A percentile compares a stretch with the other conserved stretches of the same genome.
Conservation (phyloP, 257 asterid genomes). For the Euphrasia confusa region DNA sequence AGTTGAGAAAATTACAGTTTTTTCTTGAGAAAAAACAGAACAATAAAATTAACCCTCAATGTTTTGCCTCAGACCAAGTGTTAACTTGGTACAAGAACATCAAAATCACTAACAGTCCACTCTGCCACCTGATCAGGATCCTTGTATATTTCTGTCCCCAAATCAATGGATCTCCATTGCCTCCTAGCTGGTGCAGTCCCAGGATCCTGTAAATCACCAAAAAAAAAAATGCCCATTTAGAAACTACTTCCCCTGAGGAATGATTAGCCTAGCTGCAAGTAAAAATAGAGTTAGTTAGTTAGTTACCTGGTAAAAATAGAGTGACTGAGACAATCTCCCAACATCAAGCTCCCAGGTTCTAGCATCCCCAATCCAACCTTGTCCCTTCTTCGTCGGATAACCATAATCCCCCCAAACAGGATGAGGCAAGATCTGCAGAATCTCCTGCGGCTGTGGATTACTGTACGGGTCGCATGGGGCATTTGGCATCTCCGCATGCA, state of each 20-base stretch:
- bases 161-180: slow-evolving; percentile 60
- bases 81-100: slow-evolving; percentile 18
- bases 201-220: slow-evolving; percentile 51
- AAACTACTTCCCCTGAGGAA: not conserved
- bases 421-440: slow-evolving; percentile 75
- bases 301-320: slow-evolving; percentile 62
- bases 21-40: not conserved
- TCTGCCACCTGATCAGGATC: slow-evolving; percentile 68
- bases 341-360: slow-evolving; percentile 45
- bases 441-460: slow-evolving; percentile 88
- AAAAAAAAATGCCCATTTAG: not conserved
- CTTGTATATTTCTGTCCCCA: slow-evolving; percentile 67
- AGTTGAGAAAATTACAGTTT: not conserved
- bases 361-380: slow-evolving; percentile 76
- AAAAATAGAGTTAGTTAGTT: not conserved
- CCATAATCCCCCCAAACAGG: slow-evolving; percentile 81
- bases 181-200: slow-evolving; percentile 57
- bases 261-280: not conserved
- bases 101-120: slow-evolving; percentile 81
- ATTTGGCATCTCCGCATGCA: slow-evolving; percentile 43
- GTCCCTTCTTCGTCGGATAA: slow-evolving; percentile 60
- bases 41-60: not conserved
- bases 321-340: slow-evolving; percentile 50
- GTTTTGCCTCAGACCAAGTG: not conserved
- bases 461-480: slow-evolving; percentile 63